phyloP scores from a whole-genome alignment of 345 rosid species.

The Syzygium grande region DNA sequence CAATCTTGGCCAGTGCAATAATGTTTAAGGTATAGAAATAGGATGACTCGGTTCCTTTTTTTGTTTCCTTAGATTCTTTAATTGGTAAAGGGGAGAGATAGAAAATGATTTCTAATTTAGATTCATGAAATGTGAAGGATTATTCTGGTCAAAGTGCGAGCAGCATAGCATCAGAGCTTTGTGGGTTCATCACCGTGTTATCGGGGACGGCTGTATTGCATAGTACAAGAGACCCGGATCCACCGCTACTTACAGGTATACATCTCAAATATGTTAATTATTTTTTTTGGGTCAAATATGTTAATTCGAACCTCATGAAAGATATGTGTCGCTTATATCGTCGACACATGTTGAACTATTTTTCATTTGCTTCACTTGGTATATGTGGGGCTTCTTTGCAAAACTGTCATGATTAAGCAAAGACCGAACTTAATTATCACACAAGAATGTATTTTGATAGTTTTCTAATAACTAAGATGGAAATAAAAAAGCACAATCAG shows the following conservation, averaged over 20 bases:
- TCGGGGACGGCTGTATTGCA: slow-evolving; percentile 40
- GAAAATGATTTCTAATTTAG: not conserved
- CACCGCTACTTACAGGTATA: slow-evolving; percentile 29
- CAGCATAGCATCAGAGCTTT: slow-evolving; percentile 40
- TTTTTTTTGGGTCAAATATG: not conserved
- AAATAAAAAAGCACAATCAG: not conserved
- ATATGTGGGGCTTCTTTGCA: not conserved
- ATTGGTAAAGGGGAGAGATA: not conserved
- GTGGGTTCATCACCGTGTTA: slow-evolving; percentile 39
- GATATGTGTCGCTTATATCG: not conserved
- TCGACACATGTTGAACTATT: not conserved
- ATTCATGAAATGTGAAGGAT: slow-evolving; percentile 21
- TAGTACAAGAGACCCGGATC: slow-evolving; percentile 38
- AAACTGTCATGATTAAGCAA: not conserved
- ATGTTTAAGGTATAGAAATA: slow-evolving; percentile 64
- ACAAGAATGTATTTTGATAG: not conserved
- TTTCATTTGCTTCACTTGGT: not conserved
- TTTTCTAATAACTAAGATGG: not conserved
- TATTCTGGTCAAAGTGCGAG: slow-evolving; percentile 42
- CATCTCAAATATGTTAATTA: not conserved
- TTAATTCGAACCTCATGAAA: not conserved
- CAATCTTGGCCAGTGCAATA: slow-evolving; percentile 72
- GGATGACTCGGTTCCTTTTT: not conserved
- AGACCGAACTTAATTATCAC: not conserved
- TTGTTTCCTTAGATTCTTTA: not conserved